Conservation (phyloP, 805 yeast species). For the Barnettozyma wickerhamii region DNA sequence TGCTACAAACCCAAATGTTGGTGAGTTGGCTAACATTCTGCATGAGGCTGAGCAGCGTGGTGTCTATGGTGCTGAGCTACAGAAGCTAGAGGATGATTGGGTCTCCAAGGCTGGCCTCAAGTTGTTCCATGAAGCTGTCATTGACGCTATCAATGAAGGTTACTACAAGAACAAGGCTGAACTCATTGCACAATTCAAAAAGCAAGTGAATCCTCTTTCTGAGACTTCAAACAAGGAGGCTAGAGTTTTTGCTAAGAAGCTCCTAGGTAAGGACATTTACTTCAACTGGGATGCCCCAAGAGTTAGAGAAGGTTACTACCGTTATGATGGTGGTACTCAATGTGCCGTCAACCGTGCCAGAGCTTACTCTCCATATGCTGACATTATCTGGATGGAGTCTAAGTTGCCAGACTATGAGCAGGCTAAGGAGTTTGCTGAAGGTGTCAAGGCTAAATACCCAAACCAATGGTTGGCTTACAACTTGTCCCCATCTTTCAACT, state of each 20-base stretch:
- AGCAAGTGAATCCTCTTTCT: constrained; percentile 69
- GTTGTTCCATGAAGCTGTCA: constrained; percentile 87
- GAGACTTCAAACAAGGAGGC: constrained; percentile 78
- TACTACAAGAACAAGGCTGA: constrained; percentile 54
- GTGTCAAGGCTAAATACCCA: constrained; percentile 78
- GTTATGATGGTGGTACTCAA: constrained; percentile 94
- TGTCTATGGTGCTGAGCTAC: constrained; percentile 63
- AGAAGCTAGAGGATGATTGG: constrained; percentile 80
- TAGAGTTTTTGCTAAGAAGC: constrained; percentile 63
- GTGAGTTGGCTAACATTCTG: constrained; percentile 73
- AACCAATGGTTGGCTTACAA: constrained; percentile 96
- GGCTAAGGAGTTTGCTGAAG: constrained; percentile 92
- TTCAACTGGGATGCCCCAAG: constrained; percentile 96
- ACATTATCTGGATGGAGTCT: constrained; percentile 97
- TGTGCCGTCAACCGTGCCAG: constrained; percentile 97
- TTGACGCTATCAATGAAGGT: constrained; percentile 70
- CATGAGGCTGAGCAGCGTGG: constrained; percentile 78
- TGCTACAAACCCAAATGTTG: constrained; percentile 78
- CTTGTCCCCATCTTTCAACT: constrained; percentile 95
- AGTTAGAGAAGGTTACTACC: constrained; percentile 95
- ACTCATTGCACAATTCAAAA: constrained; percentile 60
- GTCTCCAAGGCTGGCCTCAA: constrained; percentile 74
- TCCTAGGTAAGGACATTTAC: constrained; percentile 77
- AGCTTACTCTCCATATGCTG: constrained; percentile 92
- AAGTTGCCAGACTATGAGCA: constrained; percentile 90